A percentile compares a stretch with the other conserved stretches of the same genome.
These are phyloP conservation scores for Amorphotheca resinae DNA, from an alignment of 495 filamentous ascomycete species.

Conservation along the genomic window DNA sequence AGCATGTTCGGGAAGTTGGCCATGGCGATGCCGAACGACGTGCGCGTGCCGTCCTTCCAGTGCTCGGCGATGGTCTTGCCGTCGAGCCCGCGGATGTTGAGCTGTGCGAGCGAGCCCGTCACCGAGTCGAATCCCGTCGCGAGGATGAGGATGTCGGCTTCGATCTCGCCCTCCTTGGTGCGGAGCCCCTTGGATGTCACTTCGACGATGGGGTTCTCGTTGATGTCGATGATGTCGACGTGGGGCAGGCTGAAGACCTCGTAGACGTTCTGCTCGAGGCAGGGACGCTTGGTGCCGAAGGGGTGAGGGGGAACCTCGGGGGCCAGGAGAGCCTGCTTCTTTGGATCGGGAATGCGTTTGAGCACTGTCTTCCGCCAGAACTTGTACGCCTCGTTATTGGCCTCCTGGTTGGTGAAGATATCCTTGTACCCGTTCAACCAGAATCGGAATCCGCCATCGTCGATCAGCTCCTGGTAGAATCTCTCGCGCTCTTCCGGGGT, in stretches of 20 bases:
- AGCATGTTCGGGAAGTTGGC: slow-evolving; percentile 43
- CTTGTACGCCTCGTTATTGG: slow-evolving; percentile 33
- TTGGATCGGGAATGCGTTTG: slow-evolving; percentile 33
- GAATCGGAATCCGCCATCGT: slow-evolving; percentile 37
- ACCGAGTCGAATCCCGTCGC: slow-evolving; percentile 45
- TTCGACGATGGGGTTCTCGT: slow-evolving; percentile 29
- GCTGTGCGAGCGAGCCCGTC: slow-evolving; percentile 37
- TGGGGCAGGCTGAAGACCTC: slow-evolving; percentile 37
- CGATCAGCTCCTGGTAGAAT: slow-evolving; percentile 34
- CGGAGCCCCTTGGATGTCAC: slow-evolving; percentile 31
- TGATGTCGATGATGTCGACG: slow-evolving; percentile 37
- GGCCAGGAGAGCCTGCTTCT: slow-evolving; percentile 33
- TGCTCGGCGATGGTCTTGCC: slow-evolving; percentile 31
- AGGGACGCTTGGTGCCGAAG: slow-evolving; percentile 37
- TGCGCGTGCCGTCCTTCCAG: slow-evolving; percentile 33
- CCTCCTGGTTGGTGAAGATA: slow-evolving; percentile 30
- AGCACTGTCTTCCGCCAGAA: slow-evolving; percentile 33
- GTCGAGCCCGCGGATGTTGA: slow-evolving; percentile 34
- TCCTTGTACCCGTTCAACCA: slow-evolving; percentile 41
- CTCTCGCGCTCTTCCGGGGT: slow-evolving; percentile 33
- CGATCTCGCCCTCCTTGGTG: slow-evolving; percentile 28
- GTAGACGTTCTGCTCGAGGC: slow-evolving; percentile 39
- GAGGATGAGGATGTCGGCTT: slow-evolving; percentile 40
- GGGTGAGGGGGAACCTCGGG: slow-evolving; percentile 33
- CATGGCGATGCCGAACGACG: slow-evolving; percentile 36